Percentiles rank a stretch among this genome's conserved stretches.
Evolutionary conservation across 805 yeast species (phyloP).

Genomic region (Millerozyma acaciae): DNA sequence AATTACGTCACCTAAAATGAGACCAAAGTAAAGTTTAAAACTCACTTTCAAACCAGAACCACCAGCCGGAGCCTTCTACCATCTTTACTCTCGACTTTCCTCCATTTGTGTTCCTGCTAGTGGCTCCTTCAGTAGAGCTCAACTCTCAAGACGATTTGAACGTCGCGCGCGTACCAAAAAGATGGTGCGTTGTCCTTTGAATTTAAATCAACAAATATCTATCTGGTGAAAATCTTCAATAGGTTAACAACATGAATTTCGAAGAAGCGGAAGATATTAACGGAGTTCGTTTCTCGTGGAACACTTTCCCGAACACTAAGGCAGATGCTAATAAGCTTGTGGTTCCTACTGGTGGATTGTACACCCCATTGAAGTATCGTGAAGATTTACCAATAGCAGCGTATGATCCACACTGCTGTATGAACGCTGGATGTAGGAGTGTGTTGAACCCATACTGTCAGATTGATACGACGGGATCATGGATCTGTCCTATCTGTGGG

Average conservation of each 20-base stretch:
- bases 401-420: conserved; percentile 82
- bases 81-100: no score
- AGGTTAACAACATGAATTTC: conserved; percentile 27
- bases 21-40: no score
- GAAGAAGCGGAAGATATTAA: conserved; percentile 43
- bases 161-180: conserved; percentile 1
- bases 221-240: neutral
- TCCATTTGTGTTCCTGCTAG: no score
- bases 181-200: conserved; percentile 7
- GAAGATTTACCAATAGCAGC: conserved; percentile 73
- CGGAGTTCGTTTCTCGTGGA: conserved; percentile 48
- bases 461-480: conserved; percentile 71
- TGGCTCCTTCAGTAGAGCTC: no score
- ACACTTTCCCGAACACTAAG: conserved; percentile 82
- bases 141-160: no score
- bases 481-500: conserved; percentile 85
- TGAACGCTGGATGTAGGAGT: conserved; percentile 60
- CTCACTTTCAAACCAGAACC: no score
- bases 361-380: conserved; percentile 86
- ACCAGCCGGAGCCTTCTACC: no score
- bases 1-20: no score
- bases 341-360: conserved; percentile 89
- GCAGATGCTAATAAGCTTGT: conserved; percentile 88
- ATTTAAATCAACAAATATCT: neutral
- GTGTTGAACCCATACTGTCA: conserved; percentile 84